Conservation (phyloP, 2,329 filamentous ascomycete species). For the Coniochaeta pulveracea region DNA sequence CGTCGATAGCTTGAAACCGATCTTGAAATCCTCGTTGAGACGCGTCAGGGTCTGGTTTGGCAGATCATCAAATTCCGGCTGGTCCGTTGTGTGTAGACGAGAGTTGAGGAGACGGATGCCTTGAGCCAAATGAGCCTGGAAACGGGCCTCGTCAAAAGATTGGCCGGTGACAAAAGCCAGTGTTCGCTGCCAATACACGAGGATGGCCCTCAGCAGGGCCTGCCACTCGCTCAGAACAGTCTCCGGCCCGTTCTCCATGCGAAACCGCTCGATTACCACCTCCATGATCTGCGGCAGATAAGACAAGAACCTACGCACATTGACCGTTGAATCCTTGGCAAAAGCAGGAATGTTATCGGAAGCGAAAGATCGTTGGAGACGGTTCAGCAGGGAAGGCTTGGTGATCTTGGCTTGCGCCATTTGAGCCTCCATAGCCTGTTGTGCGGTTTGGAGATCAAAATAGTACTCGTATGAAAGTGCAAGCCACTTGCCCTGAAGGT, state of each 20-base stretch:
- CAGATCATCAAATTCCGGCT: slow-evolving; percentile 23
- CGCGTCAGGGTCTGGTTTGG: slow-evolving; percentile 25
- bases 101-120: slow-evolving; percentile 31
- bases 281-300: slow-evolving; percentile 26
- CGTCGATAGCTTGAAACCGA: slow-evolving; percentile 60
- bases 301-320: slow-evolving; percentile 37
- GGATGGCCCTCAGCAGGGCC: slow-evolving; percentile 24
- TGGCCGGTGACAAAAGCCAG: slow-evolving; percentile 30
- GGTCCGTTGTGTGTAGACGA: slow-evolving; percentile 14
- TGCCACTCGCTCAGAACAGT: slow-evolving; percentile 14
- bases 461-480: slow-evolving; percentile 40
- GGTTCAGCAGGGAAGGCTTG: slow-evolving; percentile 42
- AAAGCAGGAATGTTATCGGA: slow-evolving; percentile 42
- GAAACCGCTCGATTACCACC: no score
- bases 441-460: slow-evolving; percentile 29
- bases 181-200: slow-evolving; percentile 45
- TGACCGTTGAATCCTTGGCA: slow-evolving; percentile 49
- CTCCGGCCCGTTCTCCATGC: slow-evolving; percentile 19
- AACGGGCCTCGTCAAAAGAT: slow-evolving; percentile 49
- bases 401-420: slow-evolving; percentile 28
- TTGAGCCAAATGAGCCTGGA: slow-evolving; percentile 50
- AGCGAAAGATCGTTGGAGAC: slow-evolving; percentile 48
- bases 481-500: slow-evolving; percentile 34
- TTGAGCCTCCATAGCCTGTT: slow-evolving; percentile 28
- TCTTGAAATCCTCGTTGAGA: slow-evolving; percentile 48